Evolutionary conservation across 306 rosid genomes (phyloP).

Genomic region (Dalbergia cochinchinensis): DNA sequence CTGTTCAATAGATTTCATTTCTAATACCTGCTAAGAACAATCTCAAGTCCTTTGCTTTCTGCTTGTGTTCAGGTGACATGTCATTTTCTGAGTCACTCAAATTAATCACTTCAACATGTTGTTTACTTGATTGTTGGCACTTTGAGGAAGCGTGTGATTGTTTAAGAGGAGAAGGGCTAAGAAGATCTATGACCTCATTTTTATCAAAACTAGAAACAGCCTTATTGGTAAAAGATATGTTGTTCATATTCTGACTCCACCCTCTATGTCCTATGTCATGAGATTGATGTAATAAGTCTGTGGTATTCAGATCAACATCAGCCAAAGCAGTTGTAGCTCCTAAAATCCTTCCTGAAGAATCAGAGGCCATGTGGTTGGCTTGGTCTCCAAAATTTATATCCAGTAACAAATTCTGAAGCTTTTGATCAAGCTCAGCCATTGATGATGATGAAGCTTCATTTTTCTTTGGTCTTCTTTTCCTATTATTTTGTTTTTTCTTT

Average conservation of each 20-base stretch:
- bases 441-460: slow-evolving; percentile 51
- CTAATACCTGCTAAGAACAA: slow-evolving; percentile 64
- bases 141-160: slow-evolving; percentile 24
- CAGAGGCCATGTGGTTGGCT: slow-evolving; percentile 36
- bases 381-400: slow-evolving; percentile 57
- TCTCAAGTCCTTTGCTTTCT: slow-evolving; percentile 73
- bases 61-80: slow-evolving; percentile 66
- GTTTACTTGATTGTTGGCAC: slow-evolving; percentile 43
- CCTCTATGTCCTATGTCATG: slow-evolving; percentile 32
- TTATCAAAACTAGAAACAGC: slow-evolving; percentile 40
- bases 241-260: slow-evolving; percentile 33
- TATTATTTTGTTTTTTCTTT: slow-evolving; percentile 60
- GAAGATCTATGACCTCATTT: slow-evolving; percentile 68
- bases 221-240: slow-evolving; percentile 35
- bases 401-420: slow-evolving; percentile 63
- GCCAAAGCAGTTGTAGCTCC: slow-evolving; percentile 35
- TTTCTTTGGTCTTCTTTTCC: slow-evolving; percentile 64
- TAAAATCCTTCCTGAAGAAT: slow-evolving; percentile 38
- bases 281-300: slow-evolving; percentile 34
- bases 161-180: slow-evolving; percentile 75
- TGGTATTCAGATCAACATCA: slow-evolving; percentile 42
- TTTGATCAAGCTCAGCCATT: slow-evolving; percentile 66
- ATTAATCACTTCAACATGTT: slow-evolving; percentile 62
- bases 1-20: slow-evolving; percentile 49
- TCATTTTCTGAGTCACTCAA: slow-evolving; percentile 82